Evolutionary conservation across 2,329 filamentous ascomycete species (phyloP), one percentile per base, ranked within the genome.

Genomic region (Pseudocercospora fuligena): DNA sequence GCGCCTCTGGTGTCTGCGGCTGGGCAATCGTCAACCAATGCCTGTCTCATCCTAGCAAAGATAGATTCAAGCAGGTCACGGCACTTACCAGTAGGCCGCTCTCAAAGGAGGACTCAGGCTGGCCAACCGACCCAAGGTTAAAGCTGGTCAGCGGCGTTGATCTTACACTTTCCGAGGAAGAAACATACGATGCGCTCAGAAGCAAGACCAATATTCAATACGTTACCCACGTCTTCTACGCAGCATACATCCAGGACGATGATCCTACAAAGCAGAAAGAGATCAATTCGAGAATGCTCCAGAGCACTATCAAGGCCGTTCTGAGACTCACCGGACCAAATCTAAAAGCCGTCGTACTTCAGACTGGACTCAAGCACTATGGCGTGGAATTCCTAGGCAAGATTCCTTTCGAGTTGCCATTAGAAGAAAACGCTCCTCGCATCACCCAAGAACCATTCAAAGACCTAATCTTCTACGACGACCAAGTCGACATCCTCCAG

Each of bases 1-100:
- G 82, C 40, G 81, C 81, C 51, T 81, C 79, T 70, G 83, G 82
- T 11, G 81, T 84, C 60, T 80, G 81, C 0, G 82, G 82, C 21
- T 84, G 82, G 82, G 80, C 82, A 9, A 79, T 84, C 64, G 80
- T 82, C 16, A 84, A 82, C 60, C 78, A 81, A 54, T 81, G 83
- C 49, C 72, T 84, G 5, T 74, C 80, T 57, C 84, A 83, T 66
- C 83, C 83, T 0, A 77, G 73, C 23, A 78, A 80, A 27, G 77
- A 80, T 61, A 77, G 75, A 3, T 85, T 83, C 70, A 75, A 71
- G 14, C 79, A 78, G 40, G 79, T 85, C 4, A 80, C 81, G 12
- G 82, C 82, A 9, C 78, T 84, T 53, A 83, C 82, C 2, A 84
- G 84, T 66, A 76, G 82, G 25, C 81, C 82, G 2, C 62, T 79